These are phyloP conservation scores for Puccinia horiana DNA, from an alignment of 1,284 basidiomycete genomes.

Conservation along the genomic window DNA sequence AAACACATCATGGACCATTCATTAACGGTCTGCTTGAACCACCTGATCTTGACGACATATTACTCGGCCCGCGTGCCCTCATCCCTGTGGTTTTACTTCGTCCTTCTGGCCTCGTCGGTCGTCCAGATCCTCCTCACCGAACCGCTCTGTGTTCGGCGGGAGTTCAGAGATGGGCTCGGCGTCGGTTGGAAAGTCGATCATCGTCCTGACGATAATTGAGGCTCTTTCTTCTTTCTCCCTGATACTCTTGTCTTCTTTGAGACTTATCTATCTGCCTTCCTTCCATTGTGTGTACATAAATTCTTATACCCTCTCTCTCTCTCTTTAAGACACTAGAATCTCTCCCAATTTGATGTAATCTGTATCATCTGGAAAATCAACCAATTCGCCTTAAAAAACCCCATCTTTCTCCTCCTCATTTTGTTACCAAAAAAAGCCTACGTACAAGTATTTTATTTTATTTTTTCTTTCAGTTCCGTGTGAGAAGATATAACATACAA, in stretches of 20 bases:
- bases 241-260: neutral
- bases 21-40: slow-evolving; percentile 82
- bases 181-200: slow-evolving; percentile 56
- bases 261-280: neutral
- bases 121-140: slow-evolving; percentile 80
- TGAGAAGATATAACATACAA: too few relatives aligned
- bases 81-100: slow-evolving; percentile 82
- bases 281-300: too few relatives aligned
- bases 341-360: too few relatives aligned
- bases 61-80: slow-evolving; percentile 84
- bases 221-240: neutral
- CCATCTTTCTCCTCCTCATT: too few relatives aligned
- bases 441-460: too few relatives aligned
- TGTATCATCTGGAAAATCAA: too few relatives aligned
- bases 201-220: slow-evolving; percentile 27
- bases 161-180: slow-evolving; percentile 82
- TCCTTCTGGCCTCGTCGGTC: slow-evolving; percentile 71
- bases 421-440: too few relatives aligned
- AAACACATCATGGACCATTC: slow-evolving; percentile 92
- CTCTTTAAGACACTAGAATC: too few relatives aligned
- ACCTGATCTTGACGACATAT: slow-evolving; percentile 86
- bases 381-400: too few relatives aligned
- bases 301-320: too few relatives aligned
- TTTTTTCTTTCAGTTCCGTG: too few relatives aligned
- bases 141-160: slow-evolving; percentile 82